Evolutionary conservation across 495 filamentous ascomycete genomes (phyloP).

Genomic region (Rhypophila decipiens): DNA sequence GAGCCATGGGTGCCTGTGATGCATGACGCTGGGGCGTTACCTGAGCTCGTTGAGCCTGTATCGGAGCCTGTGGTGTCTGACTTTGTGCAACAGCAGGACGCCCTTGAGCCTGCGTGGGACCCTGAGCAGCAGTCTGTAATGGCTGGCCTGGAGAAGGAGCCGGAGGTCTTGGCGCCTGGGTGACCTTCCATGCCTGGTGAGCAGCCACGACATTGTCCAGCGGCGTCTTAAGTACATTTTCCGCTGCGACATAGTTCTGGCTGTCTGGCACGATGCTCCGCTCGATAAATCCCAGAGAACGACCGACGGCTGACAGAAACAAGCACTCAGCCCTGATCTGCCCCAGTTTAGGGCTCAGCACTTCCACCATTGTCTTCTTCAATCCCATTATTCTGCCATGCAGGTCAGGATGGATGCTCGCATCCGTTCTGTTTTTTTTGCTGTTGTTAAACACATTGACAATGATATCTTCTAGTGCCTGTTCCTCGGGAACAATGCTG

Average conservation of each 20-base stretch:
- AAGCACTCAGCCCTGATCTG: slow-evolving; percentile 22
- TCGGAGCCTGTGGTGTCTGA: slow-evolving; percentile 1
- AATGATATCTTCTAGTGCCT: slow-evolving; percentile 23
- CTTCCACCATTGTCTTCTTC: slow-evolving; percentile 21
- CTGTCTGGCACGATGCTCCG: slow-evolving; percentile 21
- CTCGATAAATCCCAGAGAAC: slow-evolving; percentile 29
- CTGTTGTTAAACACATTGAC: slow-evolving; percentile 22
- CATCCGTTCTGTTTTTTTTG: slow-evolving; percentile 14
- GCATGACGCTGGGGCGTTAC: too few relatives aligned
- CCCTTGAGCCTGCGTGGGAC: too few relatives aligned
- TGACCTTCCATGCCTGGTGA: slow-evolving; percentile 21
- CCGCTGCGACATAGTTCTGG: slow-evolving; percentile 19
- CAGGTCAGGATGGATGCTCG: slow-evolving; percentile 21
- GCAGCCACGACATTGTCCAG: slow-evolving; percentile 15
- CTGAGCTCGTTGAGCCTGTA: too few relatives aligned
- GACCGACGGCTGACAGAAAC: slow-evolving; percentile 30
- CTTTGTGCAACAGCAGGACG: slow-evolving; percentile 5
- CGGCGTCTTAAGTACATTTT: slow-evolving; percentile 21
- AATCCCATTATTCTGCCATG: slow-evolving; percentile 18
- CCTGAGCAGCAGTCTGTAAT: too few relatives aligned
- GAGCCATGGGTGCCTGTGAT: neutral
- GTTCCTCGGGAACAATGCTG: slow-evolving; percentile 16
- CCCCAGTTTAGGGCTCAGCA: slow-evolving; percentile 19
- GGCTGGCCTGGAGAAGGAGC: too few relatives aligned
- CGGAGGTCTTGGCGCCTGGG: too few relatives aligned